These are phyloP conservation scores for Micromonas commoda DNA, from an alignment of 139 green algal genomes.

Conservation along the genomic window DNA sequence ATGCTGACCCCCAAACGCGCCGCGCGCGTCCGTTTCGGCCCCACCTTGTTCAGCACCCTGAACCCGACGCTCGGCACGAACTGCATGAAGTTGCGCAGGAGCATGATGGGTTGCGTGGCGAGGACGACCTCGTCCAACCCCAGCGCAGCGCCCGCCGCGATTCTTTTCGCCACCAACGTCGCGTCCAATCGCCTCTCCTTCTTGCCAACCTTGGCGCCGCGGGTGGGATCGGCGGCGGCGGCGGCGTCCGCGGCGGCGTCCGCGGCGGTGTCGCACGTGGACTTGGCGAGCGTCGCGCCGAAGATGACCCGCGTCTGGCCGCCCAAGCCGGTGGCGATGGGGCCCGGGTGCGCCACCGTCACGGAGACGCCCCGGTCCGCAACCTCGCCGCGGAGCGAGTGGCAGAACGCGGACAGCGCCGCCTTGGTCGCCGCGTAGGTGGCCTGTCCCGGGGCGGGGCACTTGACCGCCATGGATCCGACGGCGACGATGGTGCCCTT, in stretches of 20 bases:
- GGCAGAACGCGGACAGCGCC: slow-evolving; percentile 1
- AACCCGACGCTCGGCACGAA: slow-evolving; percentile 24
- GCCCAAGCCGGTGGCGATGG: slow-evolving; percentile 19
- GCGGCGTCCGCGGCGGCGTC: neutral
- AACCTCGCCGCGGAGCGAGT: slow-evolving; percentile 18
- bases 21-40: slow-evolving; percentile 16
- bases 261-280: neutral
- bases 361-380: slow-evolving; percentile 17
- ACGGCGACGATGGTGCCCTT: slow-evolving; percentile 7
- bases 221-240: no score
- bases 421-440: slow-evolving; percentile 25
- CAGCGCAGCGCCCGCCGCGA: neutral
- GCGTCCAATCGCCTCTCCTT: neutral
- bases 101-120: slow-evolving; percentile 24
- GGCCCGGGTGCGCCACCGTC: slow-evolving; percentile 2
- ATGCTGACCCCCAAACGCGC: slow-evolving; percentile 2
- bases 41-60: slow-evolving; percentile 17
- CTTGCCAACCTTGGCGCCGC: neutral
- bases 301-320: slow-evolving; percentile 18
- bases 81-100: slow-evolving; percentile 5
- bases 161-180: neutral
- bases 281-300: neutral
- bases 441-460: slow-evolving; percentile 15
- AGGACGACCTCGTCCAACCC: slow-evolving; percentile 1
- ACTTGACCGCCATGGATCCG: slow-evolving; percentile 12